Evolutionary conservation across 495 filamentous ascomycete species (phyloP), one percentile per base, ranked within the genome.

Genomic region (Neurospora sp.): DNA sequence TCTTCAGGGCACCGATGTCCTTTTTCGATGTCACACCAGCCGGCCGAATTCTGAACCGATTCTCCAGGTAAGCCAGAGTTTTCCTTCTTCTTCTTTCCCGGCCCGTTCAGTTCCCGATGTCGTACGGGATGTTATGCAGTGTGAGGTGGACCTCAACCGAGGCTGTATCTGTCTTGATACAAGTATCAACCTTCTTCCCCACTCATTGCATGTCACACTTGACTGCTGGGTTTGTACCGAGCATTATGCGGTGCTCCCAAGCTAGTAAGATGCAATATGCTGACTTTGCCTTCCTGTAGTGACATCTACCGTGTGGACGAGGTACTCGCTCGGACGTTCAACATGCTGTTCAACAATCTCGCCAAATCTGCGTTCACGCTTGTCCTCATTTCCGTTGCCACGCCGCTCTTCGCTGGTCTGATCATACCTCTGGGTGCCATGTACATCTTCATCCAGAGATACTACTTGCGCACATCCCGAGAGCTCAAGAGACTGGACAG

Each of bases 11-110:
- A 18, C 96, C 96, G 35, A 99, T 99, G 96, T 94, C 89, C 77
- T 99, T 99, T 83, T 99, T 99, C 76, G 96, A 99, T 81, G 97
- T 95, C 12, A 99, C 96, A 3, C 96, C 96, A n/a, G 93, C 94
- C 72, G 96, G 96, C 20, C 90, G 96, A 23, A 98, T 99, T 77
- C 86, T 99, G 48, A 99, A 99, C 79, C 88, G 96, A 69, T 99
- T 99, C 80, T 98, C 95, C 5, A 97, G 92, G 90, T 92, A 80
- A 75, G 88, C 83, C 44, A 72, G 9, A 40, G 37, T 70, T 59
- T 59, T 10, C 73, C 62, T 62, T 59, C 41, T 54, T 54, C 70
- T 27, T 35, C 69, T 14, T 39, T 69, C 31, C 23, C 72, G 39
- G 31, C 72, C 72, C 27, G 16, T 37, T 35, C 18, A 27, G 39